Base-by-base conservation (phyloP, 306 rosid genomes). In the Trifolium repens region DNA sequence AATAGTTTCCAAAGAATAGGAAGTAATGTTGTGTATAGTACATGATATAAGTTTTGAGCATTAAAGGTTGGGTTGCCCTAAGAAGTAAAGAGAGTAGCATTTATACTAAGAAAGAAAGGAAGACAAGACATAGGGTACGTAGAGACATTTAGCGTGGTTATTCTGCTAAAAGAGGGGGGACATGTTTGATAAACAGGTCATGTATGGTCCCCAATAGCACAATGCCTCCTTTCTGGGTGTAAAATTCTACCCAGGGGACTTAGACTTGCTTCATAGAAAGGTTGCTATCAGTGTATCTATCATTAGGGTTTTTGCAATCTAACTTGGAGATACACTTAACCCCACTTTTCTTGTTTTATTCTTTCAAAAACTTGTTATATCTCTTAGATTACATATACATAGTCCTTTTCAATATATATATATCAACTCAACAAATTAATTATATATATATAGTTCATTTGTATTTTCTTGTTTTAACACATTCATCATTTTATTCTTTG, bases 211-310 rank as follows among this genome's bases (percentile, higher is more conserved):
- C 81, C 84, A 78, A 47, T 65, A 67, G 79, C 61, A 77, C 64
- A 75, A 73, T 77, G 76, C 84, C 80, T 68, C 88, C 83, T 71
- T 74, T 72, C 70, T 61, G 62, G 83, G 81, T 78, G 88, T 76
- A 42, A 76, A 80, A 65, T 84, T 81, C 83, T 84, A 84, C 81
- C 84, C 88, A 65, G 72, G 77, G 89, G 87, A 78, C 85, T 81
- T 79, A 80, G 89, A 87, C 85, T 85, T 85, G 88, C 79, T 59
- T 84, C 89, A 82, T 82, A 61, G 91, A 84, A 78, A 71, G 84
- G 91, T 88, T 82, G 85, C 93, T 82, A 78, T 91, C 96, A 84
- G 35, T 72, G 35, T 72, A 84, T 81, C 87, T 87, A 83, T 82
- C 79, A 76, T 84, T 81, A 84, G 84, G 83, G 84, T 84, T 88